Evolutionary conservation across 495 filamentous ascomycete genomes (phyloP).

Genomic region (Cetradonia linearis): DNA sequence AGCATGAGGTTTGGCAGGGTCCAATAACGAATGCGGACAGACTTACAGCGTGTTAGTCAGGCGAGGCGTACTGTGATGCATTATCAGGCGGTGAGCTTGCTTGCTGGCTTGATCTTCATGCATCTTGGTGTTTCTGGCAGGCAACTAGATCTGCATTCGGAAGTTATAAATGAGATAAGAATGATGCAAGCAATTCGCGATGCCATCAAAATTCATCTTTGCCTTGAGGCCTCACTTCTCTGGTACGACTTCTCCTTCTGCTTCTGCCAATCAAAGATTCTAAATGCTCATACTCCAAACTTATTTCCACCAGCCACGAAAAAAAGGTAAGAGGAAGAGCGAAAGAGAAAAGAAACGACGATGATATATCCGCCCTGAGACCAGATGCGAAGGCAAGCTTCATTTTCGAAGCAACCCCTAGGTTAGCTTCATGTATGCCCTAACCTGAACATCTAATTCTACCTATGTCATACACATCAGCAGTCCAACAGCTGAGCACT

Average conservation of each 20-base stretch:
- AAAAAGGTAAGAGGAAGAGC: too few species aligned
- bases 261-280: too few species aligned
- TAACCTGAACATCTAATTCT: too few species aligned
- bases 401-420: too few species aligned
- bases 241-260: neutral
- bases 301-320: too few species aligned
- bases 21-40: neutral
- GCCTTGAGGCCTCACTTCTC: neutral
- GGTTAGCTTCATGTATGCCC: too few species aligned
- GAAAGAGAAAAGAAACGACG: too few species aligned
- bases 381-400: neutral
- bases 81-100: neutral
- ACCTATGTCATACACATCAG: too few species aligned
- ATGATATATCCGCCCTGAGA: too few species aligned
- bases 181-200: neutral
- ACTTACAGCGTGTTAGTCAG: neutral
- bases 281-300: too few species aligned
- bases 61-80: slow-evolving; percentile 5
- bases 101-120: neutral
- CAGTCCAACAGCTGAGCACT: neutral
- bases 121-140: neutral
- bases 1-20: neutral
- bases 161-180: slow-evolving; percentile 7
- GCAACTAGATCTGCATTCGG: slow-evolving; percentile 3
- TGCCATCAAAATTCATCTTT: neutral